phyloP scores from a whole-genome alignment of 2,329 filamentous ascomycete genomes.

The Leptographium radiaticola region DNA sequence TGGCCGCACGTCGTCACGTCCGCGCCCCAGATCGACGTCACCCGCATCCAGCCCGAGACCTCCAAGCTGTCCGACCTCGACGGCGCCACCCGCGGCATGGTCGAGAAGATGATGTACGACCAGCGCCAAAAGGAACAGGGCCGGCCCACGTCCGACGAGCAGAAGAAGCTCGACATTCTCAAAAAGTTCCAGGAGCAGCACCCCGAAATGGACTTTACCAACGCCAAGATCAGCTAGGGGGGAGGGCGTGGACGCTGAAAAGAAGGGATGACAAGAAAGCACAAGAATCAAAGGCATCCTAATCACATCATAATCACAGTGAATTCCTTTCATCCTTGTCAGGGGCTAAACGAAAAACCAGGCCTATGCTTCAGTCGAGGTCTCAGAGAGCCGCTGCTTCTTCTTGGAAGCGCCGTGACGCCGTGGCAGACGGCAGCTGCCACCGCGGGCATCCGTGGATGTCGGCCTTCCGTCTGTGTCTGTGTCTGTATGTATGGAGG shows the following conservation, averaged over 20 bases:
- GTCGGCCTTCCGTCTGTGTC: neutral
- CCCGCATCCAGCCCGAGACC: constrained; percentile 88
- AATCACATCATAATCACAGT: too few species aligned
- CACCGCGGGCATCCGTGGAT: constrained; percentile 15
- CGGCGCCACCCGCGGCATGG: constrained; percentile 89
- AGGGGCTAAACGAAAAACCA: constrained; percentile 53
- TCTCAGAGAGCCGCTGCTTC: constrained; percentile 47
- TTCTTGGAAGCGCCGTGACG: constrained; percentile 41
- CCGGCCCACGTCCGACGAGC: constrained; percentile 79
- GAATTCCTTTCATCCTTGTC: constrained; percentile 26
- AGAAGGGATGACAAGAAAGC: too few species aligned
- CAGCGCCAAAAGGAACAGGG: constrained; percentile 94
- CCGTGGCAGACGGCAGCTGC: too few species aligned
- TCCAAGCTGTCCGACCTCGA: constrained; percentile 86
- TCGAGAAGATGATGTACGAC: constrained; percentile 99
- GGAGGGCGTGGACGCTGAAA: neutral
- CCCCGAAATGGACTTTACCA: constrained; percentile 60
- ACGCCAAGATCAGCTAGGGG: constrained; percentile 48
- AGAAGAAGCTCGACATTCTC: constrained; percentile 87
- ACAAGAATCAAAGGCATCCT: too few species aligned
- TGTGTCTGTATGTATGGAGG: too few species aligned
- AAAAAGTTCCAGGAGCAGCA: constrained; percentile 82
- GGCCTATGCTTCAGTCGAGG: constrained; percentile 22
- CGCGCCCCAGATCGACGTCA: constrained; percentile 86
- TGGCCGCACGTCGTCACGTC: constrained; percentile 83